These are phyloP conservation scores for Tricholoma terreum DNA, from an alignment of 768 basidiomycete species.

Conservation along the genomic window DNA sequence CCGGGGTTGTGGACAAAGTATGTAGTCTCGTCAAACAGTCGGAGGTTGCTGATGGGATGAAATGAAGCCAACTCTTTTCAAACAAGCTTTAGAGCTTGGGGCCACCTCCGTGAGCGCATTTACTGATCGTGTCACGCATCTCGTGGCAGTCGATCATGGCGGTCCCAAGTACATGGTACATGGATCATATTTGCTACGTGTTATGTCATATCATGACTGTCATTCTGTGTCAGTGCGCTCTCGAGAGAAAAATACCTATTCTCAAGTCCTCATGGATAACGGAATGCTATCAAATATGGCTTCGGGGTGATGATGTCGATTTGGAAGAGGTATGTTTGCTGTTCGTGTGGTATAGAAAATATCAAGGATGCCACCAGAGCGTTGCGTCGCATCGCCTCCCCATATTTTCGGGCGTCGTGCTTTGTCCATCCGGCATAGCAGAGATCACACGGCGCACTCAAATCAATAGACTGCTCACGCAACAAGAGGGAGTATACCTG, in stretches of 20 bases:
- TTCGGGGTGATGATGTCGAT: constrained; percentile 77
- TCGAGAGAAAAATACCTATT: constrained; percentile 79
- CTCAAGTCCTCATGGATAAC: constrained; percentile 75
- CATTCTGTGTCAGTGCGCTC: constrained; percentile 60
- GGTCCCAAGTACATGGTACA: constrained; percentile 80
- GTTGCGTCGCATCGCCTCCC: constrained; percentile 60
- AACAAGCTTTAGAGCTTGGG: constrained; percentile 78
- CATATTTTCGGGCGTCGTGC: constrained; percentile 64
- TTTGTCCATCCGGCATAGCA: constrained; percentile 76
- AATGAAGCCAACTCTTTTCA: constrained; percentile 63
- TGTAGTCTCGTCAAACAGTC: constrained; percentile 12
- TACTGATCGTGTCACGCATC: constrained; percentile 85
- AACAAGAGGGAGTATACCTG: constrained; percentile 65
- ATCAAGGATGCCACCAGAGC: constrained; percentile 44
- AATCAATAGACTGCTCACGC: constrained; percentile 59
- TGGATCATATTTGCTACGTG: background rate
- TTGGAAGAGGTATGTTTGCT: constrained; percentile 48
- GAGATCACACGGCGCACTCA: constrained; percentile 56
- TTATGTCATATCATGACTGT: constrained; percentile 4
- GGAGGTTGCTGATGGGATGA: background rate
- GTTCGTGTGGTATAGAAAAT: background rate
- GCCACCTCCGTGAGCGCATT: constrained; percentile 67
- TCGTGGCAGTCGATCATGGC: constrained; percentile 77
- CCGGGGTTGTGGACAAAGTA: constrained; percentile 79
- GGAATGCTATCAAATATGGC: constrained; percentile 70